These are phyloP conservation scores for Seiridium cupressi DNA, from an alignment of 2,329 filamentous ascomycete genomes.

Conservation along the genomic window DNA sequence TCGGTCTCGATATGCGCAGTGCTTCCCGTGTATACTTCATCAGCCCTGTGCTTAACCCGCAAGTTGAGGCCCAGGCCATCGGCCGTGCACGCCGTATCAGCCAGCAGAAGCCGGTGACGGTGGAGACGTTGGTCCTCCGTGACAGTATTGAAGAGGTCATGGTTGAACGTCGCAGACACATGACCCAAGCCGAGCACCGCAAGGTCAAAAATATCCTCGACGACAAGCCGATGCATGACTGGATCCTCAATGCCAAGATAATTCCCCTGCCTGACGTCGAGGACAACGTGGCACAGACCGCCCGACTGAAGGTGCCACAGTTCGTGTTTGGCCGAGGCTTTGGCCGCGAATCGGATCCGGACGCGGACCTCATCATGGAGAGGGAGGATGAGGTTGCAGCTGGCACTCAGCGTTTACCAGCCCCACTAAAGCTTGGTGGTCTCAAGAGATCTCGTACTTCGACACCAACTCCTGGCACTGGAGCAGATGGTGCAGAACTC, in stretches of 20 bases:
- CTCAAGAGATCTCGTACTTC: conserved; percentile 3
- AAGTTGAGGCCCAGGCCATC: conserved; percentile 86
- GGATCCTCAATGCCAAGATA: conserved; percentile 55
- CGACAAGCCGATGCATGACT: conserved; percentile 55
- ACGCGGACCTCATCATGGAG: conserved; percentile 41
- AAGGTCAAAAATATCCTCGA: conserved; percentile 57
- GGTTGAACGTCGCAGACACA: conserved; percentile 67
- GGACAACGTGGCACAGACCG: conserved; percentile 46
- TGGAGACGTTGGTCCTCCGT: conserved; percentile 80
- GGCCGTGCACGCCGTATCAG: conserved; percentile 88
- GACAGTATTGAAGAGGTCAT: conserved; percentile 86
- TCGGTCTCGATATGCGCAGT: conserved; percentile 79
- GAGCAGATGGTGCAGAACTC: neutral
- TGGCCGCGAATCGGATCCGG: conserved; percentile 39
- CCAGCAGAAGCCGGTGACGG: conserved; percentile 73
- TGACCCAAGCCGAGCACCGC: conserved; percentile 67
- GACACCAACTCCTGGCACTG: neutral
- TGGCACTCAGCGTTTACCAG: neutral
- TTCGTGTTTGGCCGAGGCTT: conserved; percentile 51
- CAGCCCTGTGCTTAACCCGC: conserved; percentile 81
- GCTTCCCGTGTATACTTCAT: conserved; percentile 88
- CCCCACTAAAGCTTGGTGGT: neutral
- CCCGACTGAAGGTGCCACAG: conserved; percentile 41
- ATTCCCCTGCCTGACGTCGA: conserved; percentile 24
- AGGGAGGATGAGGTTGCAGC: no score